phyloP scores from a whole-genome alignment of 2,329 filamentous ascomycete species.

The Metarhizium rileyi region DNA sequence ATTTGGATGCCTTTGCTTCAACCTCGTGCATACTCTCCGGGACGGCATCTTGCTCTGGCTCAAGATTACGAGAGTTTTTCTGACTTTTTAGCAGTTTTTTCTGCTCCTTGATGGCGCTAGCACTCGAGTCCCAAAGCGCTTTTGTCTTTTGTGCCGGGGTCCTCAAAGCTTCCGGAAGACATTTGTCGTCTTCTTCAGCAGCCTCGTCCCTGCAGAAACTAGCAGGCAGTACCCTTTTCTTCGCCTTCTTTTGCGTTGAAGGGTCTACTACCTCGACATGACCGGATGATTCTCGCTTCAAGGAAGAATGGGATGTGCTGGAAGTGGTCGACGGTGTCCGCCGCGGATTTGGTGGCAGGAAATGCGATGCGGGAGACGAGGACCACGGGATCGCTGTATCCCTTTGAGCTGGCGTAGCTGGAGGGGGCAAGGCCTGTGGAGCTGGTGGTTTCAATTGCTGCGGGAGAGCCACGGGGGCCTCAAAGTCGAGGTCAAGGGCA shows the following conservation, averaged over 20 bases:
- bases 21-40: conserved; percentile 32
- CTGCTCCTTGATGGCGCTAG: conserved; percentile 66
- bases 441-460: conserved; percentile 16
- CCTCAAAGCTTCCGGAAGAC: conserved; percentile 10
- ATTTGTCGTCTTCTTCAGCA: conserved; percentile 23
- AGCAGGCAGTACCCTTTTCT: conserved; percentile 54
- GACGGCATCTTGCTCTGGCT: conserved; percentile 26
- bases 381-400: conserved; percentile 57
- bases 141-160: conserved; percentile 26
- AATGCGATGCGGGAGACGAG: conserved; percentile 47
- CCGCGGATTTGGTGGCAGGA: conserved; percentile 24
- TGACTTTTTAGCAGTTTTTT: conserved; percentile 64
- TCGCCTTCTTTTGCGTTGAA: conserved; percentile 30
- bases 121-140: conserved; percentile 60
- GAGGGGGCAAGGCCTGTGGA: conserved; percentile 18
- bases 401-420: conserved; percentile 18
- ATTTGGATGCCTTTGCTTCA: conserved; percentile 26
- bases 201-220: conserved; percentile 26
- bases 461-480: conserved; percentile 46
- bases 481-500: conserved; percentile 60
- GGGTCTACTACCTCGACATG: conserved; percentile 16
- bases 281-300: conserved; percentile 34
- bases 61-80: conserved; percentile 24
- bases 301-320: conserved; percentile 13
- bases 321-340: conserved; percentile 10